A percentile compares a stretch with the other conserved stretches of the same genome.
These are phyloP conservation scores for Furcasterigmium furcatum DNA, from an alignment of 2,329 filamentous ascomycete species.

Conservation along the genomic window DNA sequence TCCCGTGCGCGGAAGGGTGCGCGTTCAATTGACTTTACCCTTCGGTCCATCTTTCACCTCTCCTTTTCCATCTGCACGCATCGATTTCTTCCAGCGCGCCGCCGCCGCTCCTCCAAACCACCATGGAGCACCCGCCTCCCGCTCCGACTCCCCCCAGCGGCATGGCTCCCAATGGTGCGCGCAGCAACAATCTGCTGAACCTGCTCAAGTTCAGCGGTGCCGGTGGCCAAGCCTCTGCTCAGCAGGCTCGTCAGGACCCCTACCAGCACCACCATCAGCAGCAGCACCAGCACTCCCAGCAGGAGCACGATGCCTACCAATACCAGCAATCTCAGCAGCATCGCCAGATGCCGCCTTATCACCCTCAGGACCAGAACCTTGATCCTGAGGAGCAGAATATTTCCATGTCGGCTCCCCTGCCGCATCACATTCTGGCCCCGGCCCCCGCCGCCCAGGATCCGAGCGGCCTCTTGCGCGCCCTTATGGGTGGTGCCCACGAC, in stretches of 20 bases:
- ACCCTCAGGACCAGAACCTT: conserved; percentile 15
- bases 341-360: conserved; percentile 12
- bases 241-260: conserved; percentile 6
- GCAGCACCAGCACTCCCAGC: conserved; percentile 15
- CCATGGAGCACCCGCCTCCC: conserved; percentile 40
- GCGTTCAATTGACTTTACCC: conserved; percentile 1
- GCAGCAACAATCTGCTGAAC: conserved; percentile 55
- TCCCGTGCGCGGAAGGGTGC: conserved; percentile 8
- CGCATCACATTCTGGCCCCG: conserved; percentile 50
- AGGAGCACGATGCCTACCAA: conserved; percentile 13
- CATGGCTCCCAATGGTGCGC: conserved; percentile 33
- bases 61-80: conserved; percentile 4
- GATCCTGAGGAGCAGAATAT: conserved; percentile 19
- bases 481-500: conserved; percentile 56
- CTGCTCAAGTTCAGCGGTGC: conserved; percentile 58
- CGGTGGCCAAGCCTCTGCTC: conserved; percentile 12
- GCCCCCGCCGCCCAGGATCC: conserved; percentile 55
- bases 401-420: conserved; percentile 23
- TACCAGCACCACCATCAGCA: conserved; percentile 24
- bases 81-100: conserved; percentile 4
- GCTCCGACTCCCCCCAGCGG: conserved; percentile 46
- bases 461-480: conserved; percentile 53
- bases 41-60: conserved; percentile 8
- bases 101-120: conserved; percentile 5
- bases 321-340: conserved; percentile 17